Base-by-base conservation (phyloP, 1,284 basidiomycete species). In the Sphagnurus paluster region DNA sequence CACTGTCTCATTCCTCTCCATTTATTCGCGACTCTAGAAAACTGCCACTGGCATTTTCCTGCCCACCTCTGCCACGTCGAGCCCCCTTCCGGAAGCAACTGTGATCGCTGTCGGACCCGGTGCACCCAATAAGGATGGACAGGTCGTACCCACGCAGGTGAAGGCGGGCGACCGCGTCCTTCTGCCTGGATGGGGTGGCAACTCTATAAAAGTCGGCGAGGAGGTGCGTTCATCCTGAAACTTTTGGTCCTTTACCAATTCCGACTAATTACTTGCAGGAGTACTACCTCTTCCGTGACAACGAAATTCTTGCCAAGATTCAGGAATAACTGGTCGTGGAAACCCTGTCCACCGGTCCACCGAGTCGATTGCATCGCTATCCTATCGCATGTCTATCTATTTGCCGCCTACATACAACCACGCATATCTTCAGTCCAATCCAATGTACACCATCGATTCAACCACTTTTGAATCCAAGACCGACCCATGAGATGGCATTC, bases 41-140 rank as follows among this genome's bases (percentile, higher is more conserved):
- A 98, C 94, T 26, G 88, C 93, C 11, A 73, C 88, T 24, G 96
- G 96, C 40, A 83, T 99, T 67, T 95, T 96, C 83, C 78, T 99
- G 45, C 96, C 96, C 17, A 86, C 90, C 9, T 90, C 92, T 6
- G 82, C 87, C 1, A 93, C 92, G 37, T 80, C 69, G 54, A 82
- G 71, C 54, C 93, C 94, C 19, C 80, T 98, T 6, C 95, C 96
- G 2, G 96, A 98, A 71, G 96, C 94, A 4, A 96, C 92, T 42
- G 96, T 98, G 62, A 90, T 98, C 66, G 91, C 96, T 32, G 88
- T 93, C 46, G 96, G 96, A 44, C 96, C 95, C 36, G 96, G 96
- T 39, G 90, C 90, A 21, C 85, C 84, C 23, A 83, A 90, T 76
- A 92, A 93, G 74, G 82, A 93, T 5, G 95, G 96, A 37, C 69